Evolutionary conservation across 1,284 basidiomycete genomes (phyloP).

Genomic region (Cryptococcus sp.): DNA sequence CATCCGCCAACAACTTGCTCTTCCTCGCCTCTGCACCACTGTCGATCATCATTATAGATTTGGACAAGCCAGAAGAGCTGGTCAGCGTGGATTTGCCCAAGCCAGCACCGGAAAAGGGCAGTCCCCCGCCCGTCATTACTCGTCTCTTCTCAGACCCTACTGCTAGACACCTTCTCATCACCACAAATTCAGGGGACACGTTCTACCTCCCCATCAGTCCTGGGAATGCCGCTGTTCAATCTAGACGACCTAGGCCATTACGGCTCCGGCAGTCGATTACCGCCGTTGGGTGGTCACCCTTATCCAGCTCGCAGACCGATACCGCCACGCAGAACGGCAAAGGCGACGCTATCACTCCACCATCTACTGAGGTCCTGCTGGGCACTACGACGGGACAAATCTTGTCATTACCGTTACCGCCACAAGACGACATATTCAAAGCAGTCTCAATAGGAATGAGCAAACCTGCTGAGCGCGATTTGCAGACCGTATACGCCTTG

Average conservation of each 20-base stretch:
- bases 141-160: constrained; percentile 89
- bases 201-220: constrained; percentile 74
- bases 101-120: constrained; percentile 56
- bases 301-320: constrained; percentile 15
- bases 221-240: constrained; percentile 50
- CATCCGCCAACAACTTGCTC: constrained; percentile 80
- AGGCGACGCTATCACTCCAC: constrained; percentile 36
- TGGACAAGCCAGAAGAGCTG: constrained; percentile 77
- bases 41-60: constrained; percentile 76
- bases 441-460: constrained; percentile 57
- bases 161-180: constrained; percentile 83
- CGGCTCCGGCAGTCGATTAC: constrained; percentile 88
- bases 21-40: constrained; percentile 80
- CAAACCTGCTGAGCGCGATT: constrained; percentile 59
- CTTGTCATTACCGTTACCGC: constrained; percentile 73
- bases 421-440: constrained; percentile 86
- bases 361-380: constrained; percentile 61
- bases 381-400: constrained; percentile 81
- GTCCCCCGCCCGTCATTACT: constrained; percentile 62
- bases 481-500: constrained; percentile 75
- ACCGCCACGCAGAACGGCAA: constrained; percentile 18
- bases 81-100: constrained; percentile 70
- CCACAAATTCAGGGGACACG: constrained; percentile 84
- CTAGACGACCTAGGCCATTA: constrained; percentile 71
- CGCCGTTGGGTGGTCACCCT: constrained; percentile 90